phyloP scores from a whole-genome alignment of 140 eudicot genomes.

The Bidens hawaiensis region DNA sequence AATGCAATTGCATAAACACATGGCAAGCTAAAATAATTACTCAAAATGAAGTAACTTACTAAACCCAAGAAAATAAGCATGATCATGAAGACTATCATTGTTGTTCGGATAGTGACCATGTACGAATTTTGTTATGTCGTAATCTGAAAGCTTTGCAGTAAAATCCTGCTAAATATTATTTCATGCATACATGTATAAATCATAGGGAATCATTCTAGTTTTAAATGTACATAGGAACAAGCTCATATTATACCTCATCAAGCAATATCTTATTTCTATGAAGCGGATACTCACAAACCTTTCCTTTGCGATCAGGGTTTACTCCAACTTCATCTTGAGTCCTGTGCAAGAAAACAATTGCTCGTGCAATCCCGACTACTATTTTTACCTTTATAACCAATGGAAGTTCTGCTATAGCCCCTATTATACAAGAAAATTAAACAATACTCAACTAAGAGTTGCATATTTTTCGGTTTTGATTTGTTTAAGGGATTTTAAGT shows the following conservation, averaged over 20 bases:
- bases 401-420: background rate
- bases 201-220: background rate
- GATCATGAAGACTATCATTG: background rate
- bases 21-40: background rate
- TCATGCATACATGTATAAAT: background rate
- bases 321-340: background rate
- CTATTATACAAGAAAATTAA: background rate
- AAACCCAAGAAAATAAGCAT: background rate
- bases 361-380: background rate
- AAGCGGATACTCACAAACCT: background rate
- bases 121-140: background rate
- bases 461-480: background rate
- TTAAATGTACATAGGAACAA: background rate
- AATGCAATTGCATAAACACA: background rate
- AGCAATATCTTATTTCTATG: conserved; percentile 2
- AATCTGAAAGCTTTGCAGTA: background rate
- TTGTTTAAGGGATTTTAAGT: background rate
- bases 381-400: conserved; percentile 5
- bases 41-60: background rate
- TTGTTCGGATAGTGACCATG: background rate
- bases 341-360: conserved; percentile 9
- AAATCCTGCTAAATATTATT: background rate
- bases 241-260: conserved; percentile 1
- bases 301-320: background rate
- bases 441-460: background rate